phyloP scores from a whole-genome alignment of 805 yeast genomes.

The Teunomyces pallodes region DNA sequence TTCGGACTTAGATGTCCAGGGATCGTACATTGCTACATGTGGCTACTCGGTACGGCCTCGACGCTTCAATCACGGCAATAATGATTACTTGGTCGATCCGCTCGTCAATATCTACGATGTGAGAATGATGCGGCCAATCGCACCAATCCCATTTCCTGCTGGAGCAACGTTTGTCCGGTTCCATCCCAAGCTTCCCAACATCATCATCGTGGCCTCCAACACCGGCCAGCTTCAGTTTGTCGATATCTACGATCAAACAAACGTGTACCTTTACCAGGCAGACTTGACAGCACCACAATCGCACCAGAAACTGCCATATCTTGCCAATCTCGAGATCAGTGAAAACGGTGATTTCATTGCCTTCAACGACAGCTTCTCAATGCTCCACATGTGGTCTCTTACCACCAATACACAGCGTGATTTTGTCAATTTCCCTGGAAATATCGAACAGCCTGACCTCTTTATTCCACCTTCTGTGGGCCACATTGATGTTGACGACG shows the following conservation, averaged over 20 bases:
- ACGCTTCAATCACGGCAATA: conserved; percentile 23
- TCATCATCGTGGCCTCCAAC: conserved; percentile 68
- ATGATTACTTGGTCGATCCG: conserved; percentile 57
- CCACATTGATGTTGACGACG: conserved; percentile 34
- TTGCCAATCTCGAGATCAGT: conserved; percentile 54
- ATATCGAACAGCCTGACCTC: conserved; percentile 55
- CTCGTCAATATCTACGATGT: conserved; percentile 80
- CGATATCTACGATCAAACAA: conserved; percentile 78
- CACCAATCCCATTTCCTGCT: conserved; percentile 85
- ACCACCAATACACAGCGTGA: conserved; percentile 27
- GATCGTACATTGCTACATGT: conserved; percentile 69
- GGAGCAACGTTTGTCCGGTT: conserved; percentile 84
- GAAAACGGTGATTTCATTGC: conserved; percentile 75
- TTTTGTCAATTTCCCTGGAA: conserved; percentile 37
- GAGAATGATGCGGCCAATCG: conserved; percentile 62
- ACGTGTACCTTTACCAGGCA: conserved; percentile 63
- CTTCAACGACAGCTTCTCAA: conserved; percentile 62
- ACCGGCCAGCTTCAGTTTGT: conserved; percentile 83
- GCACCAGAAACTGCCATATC: conserved; percentile 18
- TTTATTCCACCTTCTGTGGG: conserved; percentile 28
- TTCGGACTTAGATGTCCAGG: conserved; percentile 63
- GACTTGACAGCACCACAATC: conserved; percentile 34
- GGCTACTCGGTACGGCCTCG: conserved; percentile 72
- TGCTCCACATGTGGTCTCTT: conserved; percentile 67
- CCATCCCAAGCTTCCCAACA: conserved; percentile 83